These are phyloP conservation scores for Phytophthora constricta DNA, from an alignment of 352 stramenopile species.

Conservation along the genomic window DNA sequence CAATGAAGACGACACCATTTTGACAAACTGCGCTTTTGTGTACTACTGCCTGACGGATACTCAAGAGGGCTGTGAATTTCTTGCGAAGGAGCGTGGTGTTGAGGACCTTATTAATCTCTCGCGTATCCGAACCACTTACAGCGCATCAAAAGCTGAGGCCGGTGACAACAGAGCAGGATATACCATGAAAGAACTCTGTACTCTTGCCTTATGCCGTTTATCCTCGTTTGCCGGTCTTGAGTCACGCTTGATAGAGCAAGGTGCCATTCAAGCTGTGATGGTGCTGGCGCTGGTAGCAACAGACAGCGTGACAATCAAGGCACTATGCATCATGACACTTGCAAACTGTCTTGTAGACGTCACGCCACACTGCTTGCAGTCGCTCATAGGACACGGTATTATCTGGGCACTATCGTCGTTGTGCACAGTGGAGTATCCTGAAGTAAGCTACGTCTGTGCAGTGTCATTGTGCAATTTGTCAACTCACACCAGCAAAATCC, in stretches of 20 bases:
- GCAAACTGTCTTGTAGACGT: constrained; percentile 76
- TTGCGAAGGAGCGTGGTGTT: constrained; percentile 76
- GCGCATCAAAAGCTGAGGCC: constrained; percentile 8
- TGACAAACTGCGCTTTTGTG: constrained; percentile 77
- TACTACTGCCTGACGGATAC: constrained; percentile 71
- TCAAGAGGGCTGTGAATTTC: constrained; percentile 71
- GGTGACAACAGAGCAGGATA: constrained; percentile 11
- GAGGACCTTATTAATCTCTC: constrained; percentile 76
- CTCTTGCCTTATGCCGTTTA: constrained; percentile 70
- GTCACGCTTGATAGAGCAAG: constrained; percentile 71
- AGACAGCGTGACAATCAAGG: constrained; percentile 68
- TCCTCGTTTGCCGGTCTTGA: constrained; percentile 73
- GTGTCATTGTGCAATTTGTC: constrained; percentile 84
- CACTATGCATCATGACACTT: constrained; percentile 74
- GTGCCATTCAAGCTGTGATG: constrained; percentile 72
- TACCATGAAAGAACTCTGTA: constrained; percentile 73
- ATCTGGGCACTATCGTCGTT: constrained; percentile 80
- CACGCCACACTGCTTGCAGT: constrained; percentile 62
- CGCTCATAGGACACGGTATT: constrained; percentile 75
- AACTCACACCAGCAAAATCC: constrained; percentile 57
- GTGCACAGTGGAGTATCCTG: constrained; percentile 58
- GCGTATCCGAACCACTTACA: constrained; percentile 47
- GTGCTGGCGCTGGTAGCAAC: constrained; percentile 78
- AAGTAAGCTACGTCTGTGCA: constrained; percentile 65
- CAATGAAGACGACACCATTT: constrained; percentile 47